Base-by-base conservation (phyloP, 352 stramenopile genomes). In the Globisporangium abappressorium region DNA sequence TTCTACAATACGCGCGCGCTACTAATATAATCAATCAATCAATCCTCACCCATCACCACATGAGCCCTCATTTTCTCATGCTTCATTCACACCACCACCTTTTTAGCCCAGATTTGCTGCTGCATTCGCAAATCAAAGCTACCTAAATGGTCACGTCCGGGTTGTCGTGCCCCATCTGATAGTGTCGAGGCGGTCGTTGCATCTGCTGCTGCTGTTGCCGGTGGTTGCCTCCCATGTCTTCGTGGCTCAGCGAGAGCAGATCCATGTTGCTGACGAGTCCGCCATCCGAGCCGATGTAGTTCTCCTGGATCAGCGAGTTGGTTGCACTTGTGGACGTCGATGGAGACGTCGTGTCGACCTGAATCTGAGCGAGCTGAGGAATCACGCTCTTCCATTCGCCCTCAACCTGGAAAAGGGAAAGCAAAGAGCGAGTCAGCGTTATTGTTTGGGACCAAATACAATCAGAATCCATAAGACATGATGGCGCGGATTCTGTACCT, bases 301-400 rank as follows among this genome's bases (percentile, higher is more conserved):
- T 77, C 53, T 94, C 85, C 4, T 89, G 84, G 59, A 94, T 89
- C 34, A 90, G 58, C 15, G 74, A 74, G 57, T 75, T 77, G 28
- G 84, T 78, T 30, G 81, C 76, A 20, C 74, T 82, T 67, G 79
- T 71, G 1, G 81, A 83, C 6, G 61, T 65, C 11, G 77, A 56
- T 1, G 81, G 71, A 14, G 81, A 85, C 28, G 59, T 62, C 30
- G 73, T 73, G 38, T 94, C 82, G 8, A 95, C 82, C 12, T 88
- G 85, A 34, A 96, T 96, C 65, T 83, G 67, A 3, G 79, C 72
- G 0, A 96, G 76, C 57, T 88, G 80, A 1, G 87, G 89, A 28
- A 96, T 88, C 11, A 95, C 83, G 34, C 82, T 71, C 61, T 84
- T 78, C 89, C 89, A 96, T 61, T 93, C 85, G 2, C 87, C 78